These are phyloP conservation scores for Blastobotrys persicus DNA, from an alignment of 1,139 yeast species.

Conservation along the genomic window DNA sequence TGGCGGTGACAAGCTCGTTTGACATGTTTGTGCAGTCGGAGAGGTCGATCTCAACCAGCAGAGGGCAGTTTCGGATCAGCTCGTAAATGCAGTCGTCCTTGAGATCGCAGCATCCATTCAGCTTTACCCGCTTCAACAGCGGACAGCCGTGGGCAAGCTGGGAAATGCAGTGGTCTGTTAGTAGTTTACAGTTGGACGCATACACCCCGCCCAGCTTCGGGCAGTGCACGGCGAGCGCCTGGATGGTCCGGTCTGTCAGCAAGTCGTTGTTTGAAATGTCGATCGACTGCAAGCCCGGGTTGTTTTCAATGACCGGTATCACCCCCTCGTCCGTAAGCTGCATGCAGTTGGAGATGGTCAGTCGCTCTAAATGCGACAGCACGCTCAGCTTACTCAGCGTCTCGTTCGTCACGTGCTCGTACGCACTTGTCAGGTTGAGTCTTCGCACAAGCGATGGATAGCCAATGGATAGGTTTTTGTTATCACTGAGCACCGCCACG, in stretches of 20 bases:
- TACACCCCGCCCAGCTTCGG: slow-evolving; percentile 82
- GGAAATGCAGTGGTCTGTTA: slow-evolving; percentile 65
- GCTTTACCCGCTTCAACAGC: slow-evolving; percentile 75
- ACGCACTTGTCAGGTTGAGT: slow-evolving; percentile 74
- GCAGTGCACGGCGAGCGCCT: slow-evolving; percentile 70
- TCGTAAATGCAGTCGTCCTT: slow-evolving; percentile 65
- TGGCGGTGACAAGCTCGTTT: slow-evolving; percentile 56
- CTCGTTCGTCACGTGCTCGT: slow-evolving; percentile 63
- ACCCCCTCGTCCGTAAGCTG: slow-evolving; percentile 62
- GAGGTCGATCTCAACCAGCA: slow-evolving; percentile 85
- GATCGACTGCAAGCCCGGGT: slow-evolving; percentile 74
- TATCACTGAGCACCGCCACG: slow-evolving; percentile 10
- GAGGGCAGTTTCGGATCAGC: slow-evolving; percentile 67
- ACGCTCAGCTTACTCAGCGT: slow-evolving; percentile 41
- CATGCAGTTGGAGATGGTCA: slow-evolving; percentile 80
- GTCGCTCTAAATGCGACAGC: slow-evolving; percentile 75
- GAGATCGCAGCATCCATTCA: slow-evolving; percentile 67
- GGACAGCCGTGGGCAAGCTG: slow-evolving; percentile 63
- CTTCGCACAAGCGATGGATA: slow-evolving; percentile 76
- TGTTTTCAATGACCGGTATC: slow-evolving; percentile 57
- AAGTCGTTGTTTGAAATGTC: slow-evolving; percentile 85
- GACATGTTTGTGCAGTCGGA: slow-evolving; percentile 78
- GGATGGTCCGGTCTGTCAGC: slow-evolving; percentile 63
- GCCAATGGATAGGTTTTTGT: slow-evolving; percentile 46
- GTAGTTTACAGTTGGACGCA: slow-evolving; percentile 76